phyloP scores from a whole-genome alignment of 805 yeast species.

The Metschnikowia chrysomelidarum region DNA sequence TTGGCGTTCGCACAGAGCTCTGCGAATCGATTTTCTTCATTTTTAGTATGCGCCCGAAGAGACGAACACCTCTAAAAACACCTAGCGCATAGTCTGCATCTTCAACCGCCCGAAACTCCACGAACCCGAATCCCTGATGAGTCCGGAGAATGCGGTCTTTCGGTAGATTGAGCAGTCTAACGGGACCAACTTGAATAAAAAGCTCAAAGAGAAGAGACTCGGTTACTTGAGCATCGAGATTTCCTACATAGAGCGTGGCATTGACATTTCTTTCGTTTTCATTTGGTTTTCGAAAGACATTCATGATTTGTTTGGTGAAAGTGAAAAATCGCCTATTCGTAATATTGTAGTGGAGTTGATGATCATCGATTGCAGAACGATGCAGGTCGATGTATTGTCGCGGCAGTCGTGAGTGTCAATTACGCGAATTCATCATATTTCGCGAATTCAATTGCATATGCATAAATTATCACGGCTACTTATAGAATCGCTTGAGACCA shows the following conservation, averaged over 20 bases:
- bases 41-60: constrained; percentile 61
- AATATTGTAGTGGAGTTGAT: too few relatives aligned
- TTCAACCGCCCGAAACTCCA: constrained; percentile 55
- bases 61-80: constrained; percentile 55
- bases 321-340: too few relatives aligned
- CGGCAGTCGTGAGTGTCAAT: too few relatives aligned
- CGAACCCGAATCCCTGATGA: constrained; percentile 89
- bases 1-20: constrained; percentile 13
- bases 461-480: too few relatives aligned
- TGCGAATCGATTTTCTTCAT: constrained; percentile 48
- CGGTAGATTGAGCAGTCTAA: constrained; percentile 69
- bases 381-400: too few relatives aligned
- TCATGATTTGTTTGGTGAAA: constrained; percentile 25
- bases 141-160: constrained; percentile 66
- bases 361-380: too few relatives aligned
- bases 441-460: too few relatives aligned
- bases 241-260: constrained; percentile 76
- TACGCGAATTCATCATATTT: too few relatives aligned
- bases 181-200: constrained; percentile 81
- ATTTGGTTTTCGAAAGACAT: constrained; percentile 31
- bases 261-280: constrained; percentile 56
- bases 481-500: too few relatives aligned
- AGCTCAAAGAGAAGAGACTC: constrained; percentile 77
- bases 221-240: constrained; percentile 71
- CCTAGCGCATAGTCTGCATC: constrained; percentile 73